Base-by-base conservation (phyloP, 2,329 filamentous ascomycete genomes). In the Madurella fahalii region DNA sequence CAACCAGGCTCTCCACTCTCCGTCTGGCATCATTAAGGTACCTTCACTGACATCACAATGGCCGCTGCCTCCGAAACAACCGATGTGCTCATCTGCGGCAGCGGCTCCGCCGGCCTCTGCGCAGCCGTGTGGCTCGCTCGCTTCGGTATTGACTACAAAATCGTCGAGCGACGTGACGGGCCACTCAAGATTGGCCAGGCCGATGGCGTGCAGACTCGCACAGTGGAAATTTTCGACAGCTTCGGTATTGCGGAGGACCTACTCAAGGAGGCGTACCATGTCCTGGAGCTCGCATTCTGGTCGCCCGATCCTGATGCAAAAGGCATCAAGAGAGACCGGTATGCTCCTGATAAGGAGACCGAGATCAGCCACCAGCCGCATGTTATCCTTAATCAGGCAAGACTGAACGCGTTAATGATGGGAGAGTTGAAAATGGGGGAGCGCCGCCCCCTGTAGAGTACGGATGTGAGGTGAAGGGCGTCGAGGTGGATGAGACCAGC, bases 191-290 rank as follows among this genome's bases (percentile, higher is more conserved):
- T 77, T 44, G 84, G 83, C 2, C 82, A 87, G 67, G 85, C 84
- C 13, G 84, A 88, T 56, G 81, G 82, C 1, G 78, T 83, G 16
- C 80, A 84, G 66, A 80, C 77, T 53, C 79, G 81, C 1, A 83
- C 81, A 0, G 80, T 84, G 13, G 82, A 85, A 64, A 76, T 85
- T 18, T 82, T 84, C 48, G 81, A 85, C 61, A 80, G 77, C 43
- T 81, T 84, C 32, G 78, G 74, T 1, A 73, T 85, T 3, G 72
- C 75, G 1, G 79, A 81, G 44, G 70, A 75, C 16, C 69, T 85
- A 30, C 72, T 84, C 31, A 72, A 74, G 34, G 81, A 84, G 54
- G 74, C 80, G 0, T 84, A 79, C 52, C 82, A 84, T 63, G 76
- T 82, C 11, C 69, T 79, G 16, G 82, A 85, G 66, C 69, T 82